Evolutionary conservation across 495 filamentous ascomycete genomes (phyloP).

Genomic region (Hypoxylon cercidicola): DNA sequence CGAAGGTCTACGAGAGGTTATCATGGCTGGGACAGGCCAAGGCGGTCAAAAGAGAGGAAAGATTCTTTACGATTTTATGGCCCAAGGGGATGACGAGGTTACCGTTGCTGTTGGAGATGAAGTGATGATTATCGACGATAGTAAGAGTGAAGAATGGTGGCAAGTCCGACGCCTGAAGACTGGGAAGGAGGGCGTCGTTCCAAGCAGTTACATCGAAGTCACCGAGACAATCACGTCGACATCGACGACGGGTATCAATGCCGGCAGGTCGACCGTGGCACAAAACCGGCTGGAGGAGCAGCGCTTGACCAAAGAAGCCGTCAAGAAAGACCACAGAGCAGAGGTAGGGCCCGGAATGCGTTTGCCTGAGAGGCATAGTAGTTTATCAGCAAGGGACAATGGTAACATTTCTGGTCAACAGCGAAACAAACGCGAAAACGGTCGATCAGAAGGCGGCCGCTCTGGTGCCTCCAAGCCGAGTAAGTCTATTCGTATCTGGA

Average conservation of each 20-base stretch:
- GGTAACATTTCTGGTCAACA: constrained; percentile 70
- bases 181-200: constrained; percentile 96
- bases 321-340: constrained; percentile 68
- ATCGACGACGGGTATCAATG: constrained; percentile 65
- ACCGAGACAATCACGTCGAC: constrained; percentile 66
- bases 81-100: constrained; percentile 96
- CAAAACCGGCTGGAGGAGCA: constrained; percentile 87
- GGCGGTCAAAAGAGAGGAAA: constrained; percentile 79
- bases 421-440: constrained; percentile 76
- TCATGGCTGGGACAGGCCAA: constrained; percentile 76
- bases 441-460: constrained; percentile 56
- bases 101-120: constrained; percentile 91
- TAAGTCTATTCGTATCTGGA: constrained; percentile 57
- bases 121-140: constrained; percentile 88
- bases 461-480: constrained; percentile 72
- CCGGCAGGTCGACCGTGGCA: constrained; percentile 77
- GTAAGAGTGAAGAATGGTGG: constrained; percentile 98
- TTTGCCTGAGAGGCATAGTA: constrained; percentile 75
- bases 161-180: constrained; percentile 90
- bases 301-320: constrained; percentile 78
- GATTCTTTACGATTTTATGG: constrained; percentile 94
- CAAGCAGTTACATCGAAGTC: constrained; percentile 93
- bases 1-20: constrained; percentile 85
- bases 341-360: constrained; percentile 81
- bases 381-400: constrained; percentile 66